phyloP scores from a whole-genome alignment of 441 rosid species.

The Brassica balearica region DNA sequence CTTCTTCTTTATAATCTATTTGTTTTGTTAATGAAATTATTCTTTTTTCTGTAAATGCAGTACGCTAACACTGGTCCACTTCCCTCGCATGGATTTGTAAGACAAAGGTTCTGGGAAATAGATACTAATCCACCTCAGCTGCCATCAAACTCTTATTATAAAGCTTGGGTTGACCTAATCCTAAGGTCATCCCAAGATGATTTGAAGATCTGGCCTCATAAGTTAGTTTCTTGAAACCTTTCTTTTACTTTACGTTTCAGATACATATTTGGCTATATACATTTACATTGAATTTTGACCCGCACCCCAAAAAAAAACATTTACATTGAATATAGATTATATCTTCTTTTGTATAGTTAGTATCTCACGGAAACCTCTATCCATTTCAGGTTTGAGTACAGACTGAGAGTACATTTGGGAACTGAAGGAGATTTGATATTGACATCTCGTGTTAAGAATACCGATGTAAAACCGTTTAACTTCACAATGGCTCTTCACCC shows the following conservation, averaged over 20 bases:
- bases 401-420: constrained; percentile 60
- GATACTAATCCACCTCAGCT: constrained; percentile 65
- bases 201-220: constrained; percentile 71
- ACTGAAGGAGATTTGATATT: constrained; percentile 63
- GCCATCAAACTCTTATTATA: constrained; percentile 36
- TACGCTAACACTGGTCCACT: constrained; percentile 60
- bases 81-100: constrained; percentile 70
- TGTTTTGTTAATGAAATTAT: constrained; percentile 5
- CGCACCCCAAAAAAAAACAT: neutral
- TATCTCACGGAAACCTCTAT: neutral
- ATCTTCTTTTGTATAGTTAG: neutral
- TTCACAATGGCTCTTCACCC: constrained; percentile 71
- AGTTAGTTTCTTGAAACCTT: constrained; percentile 48
- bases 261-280: neutral
- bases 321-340: neutral
- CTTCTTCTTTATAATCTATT: neutral
- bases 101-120: constrained; percentile 61
- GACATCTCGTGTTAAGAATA: constrained; percentile 67
- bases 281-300: neutral
- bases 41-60: constrained; percentile 43
- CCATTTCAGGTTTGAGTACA: constrained; percentile 57
- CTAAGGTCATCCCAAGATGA: constrained; percentile 58
- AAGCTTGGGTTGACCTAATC: constrained; percentile 58
- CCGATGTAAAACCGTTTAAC: constrained; percentile 66
- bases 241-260: neutral